Conservation (phyloP, 306 rosid species). For the Acacia confusa region DNA sequence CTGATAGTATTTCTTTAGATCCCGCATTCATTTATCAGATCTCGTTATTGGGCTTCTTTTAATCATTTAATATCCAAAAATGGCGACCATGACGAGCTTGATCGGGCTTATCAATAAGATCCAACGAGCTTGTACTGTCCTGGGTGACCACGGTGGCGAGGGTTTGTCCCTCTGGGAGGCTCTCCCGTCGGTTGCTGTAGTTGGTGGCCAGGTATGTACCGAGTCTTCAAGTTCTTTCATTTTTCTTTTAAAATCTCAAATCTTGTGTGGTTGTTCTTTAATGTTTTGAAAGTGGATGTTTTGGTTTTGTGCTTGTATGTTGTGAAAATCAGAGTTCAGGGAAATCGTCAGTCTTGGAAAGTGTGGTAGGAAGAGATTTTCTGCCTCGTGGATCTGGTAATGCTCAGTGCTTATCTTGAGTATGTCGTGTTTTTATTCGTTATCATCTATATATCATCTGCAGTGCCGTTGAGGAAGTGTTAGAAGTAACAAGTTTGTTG, state of each 20-base stretch:
- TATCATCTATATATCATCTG: background rate
- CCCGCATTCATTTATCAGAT: conserved; percentile 29
- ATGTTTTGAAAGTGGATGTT: background rate
- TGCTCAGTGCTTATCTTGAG: background rate
- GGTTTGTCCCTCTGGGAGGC: conserved; percentile 93
- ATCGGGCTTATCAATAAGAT: conserved; percentile 79
- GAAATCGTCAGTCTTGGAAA: conserved; percentile 75
- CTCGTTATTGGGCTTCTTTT: conserved; percentile 8
- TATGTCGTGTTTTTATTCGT: background rate
- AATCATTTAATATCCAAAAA: conserved; percentile 25
- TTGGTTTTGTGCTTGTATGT: background rate
- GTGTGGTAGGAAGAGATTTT: conserved; percentile 88
- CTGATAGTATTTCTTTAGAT: conserved; percentile 7
- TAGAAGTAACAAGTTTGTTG: background rate
- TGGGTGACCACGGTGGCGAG: conserved; percentile 85
- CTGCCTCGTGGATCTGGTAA: conserved; percentile 93
- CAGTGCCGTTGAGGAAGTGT: background rate
- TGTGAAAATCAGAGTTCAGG: conserved; percentile 60
- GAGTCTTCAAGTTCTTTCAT: background rate
- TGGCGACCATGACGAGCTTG: conserved; percentile 93
- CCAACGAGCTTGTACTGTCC: conserved; percentile 83
- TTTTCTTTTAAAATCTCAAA: background rate
- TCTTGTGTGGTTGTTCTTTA: background rate
- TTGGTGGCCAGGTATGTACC: conserved; percentile 84
- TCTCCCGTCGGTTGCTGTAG: conserved; percentile 85